Base-by-base conservation (phyloP, 495 filamentous ascomycete species). In the Chaetomium fimeti region DNA sequence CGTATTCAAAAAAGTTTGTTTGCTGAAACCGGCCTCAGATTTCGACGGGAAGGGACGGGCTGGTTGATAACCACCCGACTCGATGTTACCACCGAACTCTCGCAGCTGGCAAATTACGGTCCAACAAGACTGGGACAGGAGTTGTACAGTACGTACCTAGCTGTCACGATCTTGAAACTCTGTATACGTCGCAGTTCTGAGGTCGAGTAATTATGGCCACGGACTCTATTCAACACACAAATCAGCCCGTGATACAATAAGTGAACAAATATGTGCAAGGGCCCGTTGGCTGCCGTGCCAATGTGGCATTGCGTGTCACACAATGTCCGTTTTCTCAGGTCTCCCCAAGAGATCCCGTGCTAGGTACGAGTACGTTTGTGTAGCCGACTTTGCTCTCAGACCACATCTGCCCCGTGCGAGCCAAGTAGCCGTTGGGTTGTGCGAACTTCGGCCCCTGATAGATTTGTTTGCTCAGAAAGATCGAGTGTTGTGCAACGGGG, bases 221-320 rank as follows among this genome's bases (percentile, higher is more conserved):
- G 7, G 3, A 32, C 7, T 32, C 3, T 7, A 32, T 32, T 32
- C 29, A 32, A 32, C 29, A 7, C 29, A 3, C 29, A 5, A 36
- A 9, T 36, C 32, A 11, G 8, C 32, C 8, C 12, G 32, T 36
- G 8, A 47, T 22, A 22, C 18, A 47, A 47, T 18, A 47, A 25
- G 20, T 36, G 16, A 5, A 24, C 15, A 0, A 38, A 24, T 6
- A 0, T 18, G 60, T 59, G 60, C 36, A 58, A 62, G 60, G 54
- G 32, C 53, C 60, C 60, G 60, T 51, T 63, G 60, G 29, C 54
- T 53, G 45, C 60, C 64, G 54, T 58, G 43, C 15, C 32, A 29
- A 29, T 42, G 42, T 56, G 5, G 16, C 48, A 45, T 15, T 20
- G 22, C 7, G 60, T 43, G 42, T 1, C 60, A 62, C 45, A 18